A percentile compares a stretch with the other conserved stretches of the same genome.
Evolutionary conservation across 75 land plant species (phyloP).

Genomic region (Pinus tabuliformis): DNA sequence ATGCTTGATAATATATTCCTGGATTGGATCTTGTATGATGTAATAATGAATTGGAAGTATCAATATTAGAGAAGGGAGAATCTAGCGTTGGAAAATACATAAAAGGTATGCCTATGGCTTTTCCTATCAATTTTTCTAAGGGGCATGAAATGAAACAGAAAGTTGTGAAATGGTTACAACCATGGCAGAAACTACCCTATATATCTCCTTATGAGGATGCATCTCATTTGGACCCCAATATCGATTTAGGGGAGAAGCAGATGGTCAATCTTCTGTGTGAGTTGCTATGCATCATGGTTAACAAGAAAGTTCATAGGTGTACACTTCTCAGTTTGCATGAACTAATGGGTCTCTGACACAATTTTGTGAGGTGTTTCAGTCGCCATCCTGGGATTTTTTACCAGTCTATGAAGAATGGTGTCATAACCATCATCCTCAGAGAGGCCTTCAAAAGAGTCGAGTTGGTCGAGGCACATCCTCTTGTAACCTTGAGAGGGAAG

Average conservation of each 20-base stretch:
- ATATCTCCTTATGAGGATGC: constrained; percentile 67
- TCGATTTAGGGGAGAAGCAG: constrained; percentile 54
- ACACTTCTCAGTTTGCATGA: constrained; percentile 34
- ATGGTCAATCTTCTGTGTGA: constrained; percentile 64
- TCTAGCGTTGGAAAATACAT: constrained; percentile 12
- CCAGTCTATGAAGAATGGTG: constrained; percentile 44
- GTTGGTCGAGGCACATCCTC: constrained; percentile 49
- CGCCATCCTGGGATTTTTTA: constrained; percentile 77
- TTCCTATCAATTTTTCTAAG: constrained; percentile 29
- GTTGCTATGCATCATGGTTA: constrained; percentile 44
- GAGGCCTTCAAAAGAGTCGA: constrained; percentile 61
- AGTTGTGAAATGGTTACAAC: constrained; percentile 41
- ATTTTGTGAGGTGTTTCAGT: constrained; percentile 42
- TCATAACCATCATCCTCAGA: constrained; percentile 49
- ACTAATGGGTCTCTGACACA: constrained; percentile 41
- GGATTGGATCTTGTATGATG: constrained; percentile 78
- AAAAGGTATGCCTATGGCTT: constrained; percentile 42
- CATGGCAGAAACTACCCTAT: constrained; percentile 78
- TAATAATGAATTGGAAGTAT: constrained; percentile 62
- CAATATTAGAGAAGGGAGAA: constrained; percentile 54
- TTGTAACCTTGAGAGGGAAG: constrained; percentile 41
- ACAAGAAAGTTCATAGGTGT: constrained; percentile 58
- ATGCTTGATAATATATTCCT: constrained; percentile 14
- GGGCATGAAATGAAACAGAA: constrained; percentile 56
- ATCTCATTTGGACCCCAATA: constrained; percentile 19